A percentile compares a stretch with the other conserved stretches of the same genome.
These are phyloP conservation scores for Clavispora asparagi DNA, from an alignment of 805 yeast species.

Conservation along the genomic window DNA sequence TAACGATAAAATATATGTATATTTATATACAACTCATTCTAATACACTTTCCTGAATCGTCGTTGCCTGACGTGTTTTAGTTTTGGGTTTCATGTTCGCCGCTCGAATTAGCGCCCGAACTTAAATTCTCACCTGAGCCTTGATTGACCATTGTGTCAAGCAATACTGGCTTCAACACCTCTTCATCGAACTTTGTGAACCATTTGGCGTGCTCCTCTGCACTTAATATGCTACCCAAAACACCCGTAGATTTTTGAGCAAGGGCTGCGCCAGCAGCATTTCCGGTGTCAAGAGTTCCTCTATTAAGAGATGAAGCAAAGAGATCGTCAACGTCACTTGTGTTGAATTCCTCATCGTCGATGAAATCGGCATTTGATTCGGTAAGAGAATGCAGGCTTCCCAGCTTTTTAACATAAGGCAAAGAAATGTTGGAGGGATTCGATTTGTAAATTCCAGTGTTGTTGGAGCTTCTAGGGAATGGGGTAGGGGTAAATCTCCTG, in stretches of 20 bases:
- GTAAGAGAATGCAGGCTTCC: slow-evolving; percentile 9
- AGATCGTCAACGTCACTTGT: slow-evolving; percentile 38
- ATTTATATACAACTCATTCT: not conserved
- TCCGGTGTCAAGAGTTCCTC: not conserved
- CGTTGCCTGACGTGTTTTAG: not conserved
- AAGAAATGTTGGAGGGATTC: slow-evolving; percentile 24
- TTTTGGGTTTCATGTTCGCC: not conserved
- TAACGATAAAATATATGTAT: not conserved
- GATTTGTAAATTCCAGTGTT: slow-evolving; percentile 22
- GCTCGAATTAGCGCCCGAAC: not conserved
- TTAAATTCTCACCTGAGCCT: not conserved
- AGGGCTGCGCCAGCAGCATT: not conserved
- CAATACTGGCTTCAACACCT: slow-evolving; percentile 86
- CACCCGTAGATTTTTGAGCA: slow-evolving; percentile 20
- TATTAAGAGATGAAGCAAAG: slow-evolving; percentile 12
- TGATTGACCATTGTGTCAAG: slow-evolving; percentile 51
- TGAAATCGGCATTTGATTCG: slow-evolving; percentile 16
- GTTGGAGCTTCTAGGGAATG: slow-evolving; percentile 6
- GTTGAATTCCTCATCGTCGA: slow-evolving; percentile 22
- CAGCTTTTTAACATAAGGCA: slow-evolving; percentile 15
- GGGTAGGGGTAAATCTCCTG: not conserved
- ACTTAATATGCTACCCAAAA: slow-evolving; percentile 37
- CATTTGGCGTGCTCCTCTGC: slow-evolving; percentile 79
- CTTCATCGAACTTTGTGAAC: slow-evolving; percentile 92
- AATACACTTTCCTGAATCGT: not conserved